A percentile compares a stretch with the other conserved stretches of the same genome.
Evolutionary conservation across 441 rosid genomes (phyloP).

Genomic region (Pelargonium fulgidum): DNA sequence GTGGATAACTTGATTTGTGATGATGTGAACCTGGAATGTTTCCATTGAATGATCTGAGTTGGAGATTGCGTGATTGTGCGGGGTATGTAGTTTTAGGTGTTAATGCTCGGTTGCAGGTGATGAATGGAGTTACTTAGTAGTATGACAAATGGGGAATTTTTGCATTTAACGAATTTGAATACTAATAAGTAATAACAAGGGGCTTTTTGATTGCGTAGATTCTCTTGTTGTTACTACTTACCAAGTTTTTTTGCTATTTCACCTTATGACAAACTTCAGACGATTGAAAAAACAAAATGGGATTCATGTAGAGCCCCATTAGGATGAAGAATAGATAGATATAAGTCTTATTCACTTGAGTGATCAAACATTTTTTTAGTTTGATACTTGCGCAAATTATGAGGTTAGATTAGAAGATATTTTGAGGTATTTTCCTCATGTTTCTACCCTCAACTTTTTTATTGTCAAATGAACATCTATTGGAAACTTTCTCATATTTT

Average conservation of each 20-base stretch:
- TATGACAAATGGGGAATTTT: background rate
- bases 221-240: background rate
- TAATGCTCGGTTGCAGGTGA: background rate
- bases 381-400: background rate
- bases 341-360: background rate
- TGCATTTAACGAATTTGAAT: background rate
- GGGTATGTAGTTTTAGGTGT: background rate
- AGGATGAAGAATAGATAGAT: background rate
- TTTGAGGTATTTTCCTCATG: background rate
- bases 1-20: background rate
- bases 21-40: no score
- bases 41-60: background rate
- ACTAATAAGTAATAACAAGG: no score
- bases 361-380: background rate
- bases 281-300: background rate
- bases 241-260: no score
- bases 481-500: background rate
- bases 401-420: background rate
- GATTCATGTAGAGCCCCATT: background rate
- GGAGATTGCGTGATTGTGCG: no score
- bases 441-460: background rate
- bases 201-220: background rate
- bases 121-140: background rate
- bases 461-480: conserved; percentile 3
- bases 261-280: no score